Base-by-base conservation (phyloP, 257 asterid species). In the Misopates orontium region DNA sequence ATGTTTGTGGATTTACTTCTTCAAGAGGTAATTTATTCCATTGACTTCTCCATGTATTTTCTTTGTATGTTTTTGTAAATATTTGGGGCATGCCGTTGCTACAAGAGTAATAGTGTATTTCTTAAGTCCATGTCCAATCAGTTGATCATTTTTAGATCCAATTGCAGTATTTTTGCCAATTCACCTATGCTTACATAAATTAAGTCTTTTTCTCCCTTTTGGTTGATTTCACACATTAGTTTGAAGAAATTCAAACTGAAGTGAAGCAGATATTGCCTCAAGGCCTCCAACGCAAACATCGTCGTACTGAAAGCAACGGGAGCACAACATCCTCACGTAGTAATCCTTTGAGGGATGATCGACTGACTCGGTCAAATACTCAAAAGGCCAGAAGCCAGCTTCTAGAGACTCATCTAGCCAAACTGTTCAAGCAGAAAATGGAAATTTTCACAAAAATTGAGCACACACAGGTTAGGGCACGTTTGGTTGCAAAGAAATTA, bases 311-410 rank as follows among this genome's bases (percentile, higher is more conserved):
- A 62, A 93, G 99, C 88, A 87, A 81, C 19, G 99, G 99, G 51
- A 93, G 97, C 89, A 82, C 95, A 45, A 58, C 95, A 50, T 93
- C 99, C 41, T 90, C 99, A 12, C 96, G 97, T 65, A 90, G 97
- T 82, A 93, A 88, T 82, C 86, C 96, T 55, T 74, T 90, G 76
- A 84, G 96, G 76, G 97, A 90, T 73, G 99, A 90, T 71, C 82
- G 76, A 77, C 63, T 86, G 72, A 68, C 68, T 78, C 78, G 88
- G 59, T 86, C 97, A 40, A 90, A 82, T 70, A 82, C 96, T 64
- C 99, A 90, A 61, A 90, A 76, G 77, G 97, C 96, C 36, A 83
- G 95, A 79, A 93, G 97, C 84, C 99, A 93, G 79, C 96, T 93
- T 72, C 82, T 93, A 62, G 99, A 93, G 90, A 83, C 92, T 44